phyloP scores from a whole-genome alignment of 768 basidiomycete genomes.

The Mycena galopus region DNA sequence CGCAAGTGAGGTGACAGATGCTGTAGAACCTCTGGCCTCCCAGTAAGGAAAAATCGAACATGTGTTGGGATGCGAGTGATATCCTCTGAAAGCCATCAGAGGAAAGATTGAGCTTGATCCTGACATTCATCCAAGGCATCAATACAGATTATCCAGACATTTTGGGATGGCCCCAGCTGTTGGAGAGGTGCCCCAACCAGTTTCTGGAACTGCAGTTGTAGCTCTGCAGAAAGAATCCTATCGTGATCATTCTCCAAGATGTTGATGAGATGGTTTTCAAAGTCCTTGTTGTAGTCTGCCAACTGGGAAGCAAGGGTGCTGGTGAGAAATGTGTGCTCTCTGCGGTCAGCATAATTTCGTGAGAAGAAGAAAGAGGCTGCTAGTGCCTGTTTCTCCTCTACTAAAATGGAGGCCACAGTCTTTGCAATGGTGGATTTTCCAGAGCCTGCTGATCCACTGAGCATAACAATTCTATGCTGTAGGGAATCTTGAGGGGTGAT shows the following conservation, averaged over 20 bases:
- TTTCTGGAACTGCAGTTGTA: background rate
- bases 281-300: background rate
- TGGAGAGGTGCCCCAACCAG: background rate
- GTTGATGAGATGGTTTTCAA: background rate
- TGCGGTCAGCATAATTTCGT: background rate
- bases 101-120: background rate
- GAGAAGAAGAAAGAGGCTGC: background rate
- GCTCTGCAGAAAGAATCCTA: background rate
- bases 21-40: background rate
- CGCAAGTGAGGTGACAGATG: background rate
- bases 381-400: background rate
- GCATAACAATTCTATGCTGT: too few relatives aligned
- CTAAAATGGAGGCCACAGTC: too few relatives aligned
- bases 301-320: background rate
- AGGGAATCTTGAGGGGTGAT: background rate
- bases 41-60: background rate
- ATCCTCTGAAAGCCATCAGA: background rate
- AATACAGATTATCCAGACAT: background rate
- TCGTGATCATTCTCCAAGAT: background rate
- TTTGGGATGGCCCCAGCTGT: too few relatives aligned
- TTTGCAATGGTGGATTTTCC: too few relatives aligned
- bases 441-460: too few relatives aligned
- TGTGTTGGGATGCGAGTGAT: background rate
- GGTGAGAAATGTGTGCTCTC: background rate
- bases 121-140: background rate